Base-by-base conservation (phyloP, 202 grass and related monocot species). In the Carex arenaria region DNA sequence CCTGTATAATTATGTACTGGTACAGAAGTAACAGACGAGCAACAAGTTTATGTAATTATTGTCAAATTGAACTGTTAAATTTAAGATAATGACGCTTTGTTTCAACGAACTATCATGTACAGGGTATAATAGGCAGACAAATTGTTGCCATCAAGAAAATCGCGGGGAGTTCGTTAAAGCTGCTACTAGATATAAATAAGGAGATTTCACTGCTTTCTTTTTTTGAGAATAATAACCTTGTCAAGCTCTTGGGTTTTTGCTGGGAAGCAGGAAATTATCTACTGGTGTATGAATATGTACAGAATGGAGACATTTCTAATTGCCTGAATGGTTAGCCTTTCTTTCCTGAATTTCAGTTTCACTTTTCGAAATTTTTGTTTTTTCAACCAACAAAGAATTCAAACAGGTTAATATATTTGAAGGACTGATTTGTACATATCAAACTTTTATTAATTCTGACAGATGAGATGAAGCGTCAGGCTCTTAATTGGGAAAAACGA, bases 261-360 rank as follows among this genome's bases (percentile, higher is more conserved):
- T 76, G 18, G 28, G 72, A 76, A 76, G n/a, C 72, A 76, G 72
- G 47, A 14, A 31, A 54, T 13, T 54, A 76, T 76, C 42, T 76
- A 7, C 18, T 76, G 20, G 72, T 76, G 23, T 76, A 54, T 52
- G 72, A 76, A 31, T 76, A 52, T 76, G 45, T 54, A 23, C 12
- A 22, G 26, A 76, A 76, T 52, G 45, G 45, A 14, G 45, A 76
- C 20, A 53, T 76, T 76, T 13, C 20, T 15, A 23, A 23, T 15
- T 76, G 19, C 23, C 72, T 76, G 20, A 54, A 5, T 6, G 45
- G 72, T 76, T 28, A 54, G 51, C 36, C 36, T 38, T 6, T 38
- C 36, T 38, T 38, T 38, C 19, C n/a, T 18, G 14, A 42, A 38
- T 43, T 72, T 47, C 12, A 0, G 2, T 47, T 42, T 20, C 4